Base-by-base conservation (phyloP, 495 filamentous ascomycete species). In the Terfezia boudieri region DNA sequence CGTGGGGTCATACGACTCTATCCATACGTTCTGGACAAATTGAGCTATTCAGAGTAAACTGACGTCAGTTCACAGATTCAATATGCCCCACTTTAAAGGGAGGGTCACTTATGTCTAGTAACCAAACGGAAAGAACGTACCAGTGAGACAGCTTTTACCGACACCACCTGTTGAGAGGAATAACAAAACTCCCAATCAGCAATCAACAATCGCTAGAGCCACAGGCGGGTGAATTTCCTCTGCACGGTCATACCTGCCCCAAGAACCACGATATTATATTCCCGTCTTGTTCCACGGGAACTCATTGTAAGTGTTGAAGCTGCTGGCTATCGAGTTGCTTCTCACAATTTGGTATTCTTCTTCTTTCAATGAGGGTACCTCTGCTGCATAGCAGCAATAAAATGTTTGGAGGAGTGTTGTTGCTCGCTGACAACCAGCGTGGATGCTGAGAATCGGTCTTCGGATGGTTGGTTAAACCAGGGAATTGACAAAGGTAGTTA, bases 11-110 rank as follows among this genome's bases (percentile, higher is more conserved):
- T 98, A 98, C 67, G 83, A 88, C 69, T 98, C 90, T 65, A 98
- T 94, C 86, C 92, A 98, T 49, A 94, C 84, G 73, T 95, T 93
- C 67, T 96, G 90, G 17, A 96, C 90, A 68, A 98, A 98, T 76
- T 98, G 90, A 58, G 90, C 90, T 94, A 69, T 62, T 56, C 12
- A 8, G 41, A 46, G 14, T 14, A 46, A 3, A 55, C 50, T 51
- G 52, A 61, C 55, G 53, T 62, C 60, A 57, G 59, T 59, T 48
- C 37, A 60, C 61, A 52, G 20, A 0, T 58, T 55, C 38, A 56
- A 49, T 57, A 56, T 56, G 26, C 51, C 20, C 57, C 37, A 55
- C 52, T 41, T 41, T 48, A 51, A 36, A 38, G 51, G 23, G 22
- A 54, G 48, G 52, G 43, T 55, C 53, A 50, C 52, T 56, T 53